Conservation (phyloP, 2,329 filamentous ascomycete species). For the Calonectria hawksworthii region DNA sequence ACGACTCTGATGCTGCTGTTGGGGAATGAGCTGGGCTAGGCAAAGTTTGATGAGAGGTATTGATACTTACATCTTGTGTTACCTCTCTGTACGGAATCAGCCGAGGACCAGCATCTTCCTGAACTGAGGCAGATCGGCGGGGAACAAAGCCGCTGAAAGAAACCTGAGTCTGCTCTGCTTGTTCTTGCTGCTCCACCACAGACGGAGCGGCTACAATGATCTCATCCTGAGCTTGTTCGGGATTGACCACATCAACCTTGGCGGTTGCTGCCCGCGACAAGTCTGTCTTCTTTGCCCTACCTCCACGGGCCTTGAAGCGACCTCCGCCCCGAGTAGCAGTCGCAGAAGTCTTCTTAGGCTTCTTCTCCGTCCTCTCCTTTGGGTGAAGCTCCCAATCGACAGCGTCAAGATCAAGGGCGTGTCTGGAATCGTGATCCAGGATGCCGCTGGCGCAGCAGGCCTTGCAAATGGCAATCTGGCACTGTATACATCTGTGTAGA, state of each 20-base stretch:
- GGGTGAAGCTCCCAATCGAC: conserved; percentile 26
- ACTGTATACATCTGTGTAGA: conserved; percentile 21
- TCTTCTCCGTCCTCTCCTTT: background rate
- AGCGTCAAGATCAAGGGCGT: conserved; percentile 14
- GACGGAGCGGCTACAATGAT: background rate
- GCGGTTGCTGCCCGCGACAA: background rate
- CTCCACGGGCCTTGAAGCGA: background rate
- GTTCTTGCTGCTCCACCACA: background rate
- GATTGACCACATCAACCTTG: background rate
- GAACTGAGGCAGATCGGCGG: background rate
- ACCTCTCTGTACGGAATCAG: no score
- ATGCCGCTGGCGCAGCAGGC: conserved; percentile 14
- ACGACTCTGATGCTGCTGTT: background rate
- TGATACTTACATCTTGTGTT: background rate
- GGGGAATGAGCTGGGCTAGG: background rate
- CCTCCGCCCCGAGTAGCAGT: background rate
- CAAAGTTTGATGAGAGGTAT: background rate
- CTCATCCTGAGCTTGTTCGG: background rate
- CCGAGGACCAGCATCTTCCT: background rate
- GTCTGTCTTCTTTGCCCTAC: background rate
- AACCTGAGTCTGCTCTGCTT: background rate
- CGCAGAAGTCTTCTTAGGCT: background rate
- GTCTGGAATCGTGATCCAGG: conserved; percentile 20
- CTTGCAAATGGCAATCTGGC: conserved; percentile 25
- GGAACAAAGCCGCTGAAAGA: background rate